Percentiles rank a stretch among this genome's conserved stretches.
phyloP scores from a whole-genome alignment of 179 eudicot genomes.

The Actinidia polygama region DNA sequence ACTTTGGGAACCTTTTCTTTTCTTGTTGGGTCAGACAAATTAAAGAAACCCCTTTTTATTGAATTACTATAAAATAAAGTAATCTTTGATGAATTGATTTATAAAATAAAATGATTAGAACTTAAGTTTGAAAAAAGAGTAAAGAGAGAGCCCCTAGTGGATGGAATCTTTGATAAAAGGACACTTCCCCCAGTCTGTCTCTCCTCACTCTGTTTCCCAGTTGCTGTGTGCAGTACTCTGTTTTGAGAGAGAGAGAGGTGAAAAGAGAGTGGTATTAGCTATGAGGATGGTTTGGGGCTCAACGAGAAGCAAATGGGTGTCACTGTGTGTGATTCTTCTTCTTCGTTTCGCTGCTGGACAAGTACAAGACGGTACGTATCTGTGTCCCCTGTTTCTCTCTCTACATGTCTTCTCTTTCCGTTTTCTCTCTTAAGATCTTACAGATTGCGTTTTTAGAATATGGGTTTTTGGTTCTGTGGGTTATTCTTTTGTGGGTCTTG shows the following conservation, averaged over 20 bases:
- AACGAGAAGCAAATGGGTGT: slow-evolving; percentile 26
- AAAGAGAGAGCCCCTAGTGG: neutral
- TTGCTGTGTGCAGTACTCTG: neutral
- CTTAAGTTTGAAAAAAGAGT: neutral
- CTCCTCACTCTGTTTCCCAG: neutral
- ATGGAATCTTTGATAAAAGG: slow-evolving; percentile 10
- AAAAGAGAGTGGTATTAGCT: neutral
- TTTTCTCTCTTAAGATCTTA: neutral
- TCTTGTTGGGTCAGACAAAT: neutral
- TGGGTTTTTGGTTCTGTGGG: neutral
- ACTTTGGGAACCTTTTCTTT: neutral
- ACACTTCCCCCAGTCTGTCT: neutral
- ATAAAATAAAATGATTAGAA: neutral
- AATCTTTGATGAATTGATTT: neutral
- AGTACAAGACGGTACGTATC: slow-evolving; percentile 28
- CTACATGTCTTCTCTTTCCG: neutral
- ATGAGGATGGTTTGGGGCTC: slow-evolving; percentile 18
- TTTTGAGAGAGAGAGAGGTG: neutral
- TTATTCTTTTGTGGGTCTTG: slow-evolving; percentile 8
- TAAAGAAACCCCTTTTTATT: neutral
- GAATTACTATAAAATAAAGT: neutral
- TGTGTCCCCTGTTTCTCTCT: neutral
- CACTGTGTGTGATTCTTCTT: slow-evolving; percentile 11
- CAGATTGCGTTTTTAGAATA: neutral
- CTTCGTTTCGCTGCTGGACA: slow-evolving; percentile 17